A percentile compares a stretch with the other conserved stretches of the same genome.
phyloP scores from a whole-genome alignment of 768 basidiomycete genomes.

The Tricholoma sp. region DNA sequence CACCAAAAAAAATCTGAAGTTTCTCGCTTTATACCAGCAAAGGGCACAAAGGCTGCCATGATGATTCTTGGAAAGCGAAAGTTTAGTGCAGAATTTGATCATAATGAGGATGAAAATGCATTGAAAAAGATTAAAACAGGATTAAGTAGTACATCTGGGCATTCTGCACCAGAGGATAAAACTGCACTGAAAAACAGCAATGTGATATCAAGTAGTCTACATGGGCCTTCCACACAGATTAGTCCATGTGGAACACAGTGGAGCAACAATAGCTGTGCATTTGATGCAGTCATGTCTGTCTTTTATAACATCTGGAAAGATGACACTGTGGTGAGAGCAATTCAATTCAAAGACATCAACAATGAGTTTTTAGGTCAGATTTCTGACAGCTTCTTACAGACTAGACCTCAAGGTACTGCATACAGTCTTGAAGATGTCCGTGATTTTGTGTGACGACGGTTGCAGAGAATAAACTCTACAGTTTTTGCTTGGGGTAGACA shows the following conservation, averaged over 20 bases:
- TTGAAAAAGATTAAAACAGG: not conserved
- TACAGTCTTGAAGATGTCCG: not conserved
- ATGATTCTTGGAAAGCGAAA: not conserved
- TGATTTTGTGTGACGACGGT: not conserved
- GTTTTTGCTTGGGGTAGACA: not conserved
- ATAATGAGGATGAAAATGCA: not conserved
- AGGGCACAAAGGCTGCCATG: not conserved
- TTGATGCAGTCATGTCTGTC: conserved; percentile 5
- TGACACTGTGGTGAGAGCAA: not conserved
- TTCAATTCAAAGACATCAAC: not conserved
- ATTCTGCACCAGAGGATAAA: too few relatives aligned
- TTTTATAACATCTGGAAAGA: conserved; percentile 1
- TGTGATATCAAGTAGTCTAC: not conserved
- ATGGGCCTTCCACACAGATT: too few relatives aligned
- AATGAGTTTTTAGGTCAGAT: conserved; percentile 1
- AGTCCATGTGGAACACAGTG: too few relatives aligned
- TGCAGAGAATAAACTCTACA: not conserved
- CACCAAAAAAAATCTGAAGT: not conserved
- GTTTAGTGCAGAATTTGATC: not conserved
- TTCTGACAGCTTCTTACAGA: not conserved
- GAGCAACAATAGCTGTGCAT: conserved; percentile 3
- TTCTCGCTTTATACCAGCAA: not conserved
- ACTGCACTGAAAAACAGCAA: too few relatives aligned
- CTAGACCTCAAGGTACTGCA: not conserved
- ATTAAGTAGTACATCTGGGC: not conserved